phyloP scores from a whole-genome alignment of 371 early-diverging fungal genomes.

The Mucor saturninus region DNA sequence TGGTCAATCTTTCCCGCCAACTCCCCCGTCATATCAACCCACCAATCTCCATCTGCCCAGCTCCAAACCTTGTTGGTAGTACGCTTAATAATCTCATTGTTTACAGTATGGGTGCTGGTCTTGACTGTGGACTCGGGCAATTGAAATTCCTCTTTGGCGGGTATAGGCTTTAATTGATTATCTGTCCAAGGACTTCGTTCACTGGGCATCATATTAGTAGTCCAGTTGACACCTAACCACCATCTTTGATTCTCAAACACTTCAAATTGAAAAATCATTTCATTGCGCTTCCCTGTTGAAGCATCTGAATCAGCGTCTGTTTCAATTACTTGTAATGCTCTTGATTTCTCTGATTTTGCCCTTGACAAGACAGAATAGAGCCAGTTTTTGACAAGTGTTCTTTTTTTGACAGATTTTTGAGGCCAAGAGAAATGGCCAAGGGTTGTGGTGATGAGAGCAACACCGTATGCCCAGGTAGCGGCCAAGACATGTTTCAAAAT shows the following conservation, averaged over 20 bases:
- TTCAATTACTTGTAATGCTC: conserved; percentile 21
- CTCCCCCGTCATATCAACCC: conserved; percentile 57
- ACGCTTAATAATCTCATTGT: conserved; percentile 17
- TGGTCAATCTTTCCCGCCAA: conserved; percentile 43
- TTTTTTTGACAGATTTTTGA: neutral
- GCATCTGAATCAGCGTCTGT: neutral
- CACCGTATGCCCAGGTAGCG: conserved; percentile 43
- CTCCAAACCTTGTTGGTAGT: conserved; percentile 42
- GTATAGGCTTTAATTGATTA: conserved; percentile 36
- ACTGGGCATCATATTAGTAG: conserved; percentile 53
- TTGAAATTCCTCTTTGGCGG: conserved; percentile 41
- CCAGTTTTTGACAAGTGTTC: neutral
- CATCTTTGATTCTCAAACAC: conserved; percentile 55
- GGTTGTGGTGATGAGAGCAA: conserved; percentile 20
- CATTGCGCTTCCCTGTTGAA: conserved; percentile 30
- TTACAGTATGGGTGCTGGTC: conserved; percentile 4
- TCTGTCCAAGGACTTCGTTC: conserved; percentile 51
- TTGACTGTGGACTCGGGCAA: conserved; percentile 36
- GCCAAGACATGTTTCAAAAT: conserved; percentile 27
- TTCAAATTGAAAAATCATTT: conserved; percentile 55
- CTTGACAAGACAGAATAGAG: conserved; percentile 1
- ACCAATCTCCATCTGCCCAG: conserved; percentile 56
- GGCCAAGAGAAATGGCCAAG: neutral
- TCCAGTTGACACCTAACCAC: conserved; percentile 57
- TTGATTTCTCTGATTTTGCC: conserved; percentile 27